A percentile compares a stretch with the other conserved stretches of the same genome.
These are phyloP conservation scores for Agaricus subrufescens DNA, from an alignment of 768 basidiomycete genomes.

Conservation along the genomic window DNA sequence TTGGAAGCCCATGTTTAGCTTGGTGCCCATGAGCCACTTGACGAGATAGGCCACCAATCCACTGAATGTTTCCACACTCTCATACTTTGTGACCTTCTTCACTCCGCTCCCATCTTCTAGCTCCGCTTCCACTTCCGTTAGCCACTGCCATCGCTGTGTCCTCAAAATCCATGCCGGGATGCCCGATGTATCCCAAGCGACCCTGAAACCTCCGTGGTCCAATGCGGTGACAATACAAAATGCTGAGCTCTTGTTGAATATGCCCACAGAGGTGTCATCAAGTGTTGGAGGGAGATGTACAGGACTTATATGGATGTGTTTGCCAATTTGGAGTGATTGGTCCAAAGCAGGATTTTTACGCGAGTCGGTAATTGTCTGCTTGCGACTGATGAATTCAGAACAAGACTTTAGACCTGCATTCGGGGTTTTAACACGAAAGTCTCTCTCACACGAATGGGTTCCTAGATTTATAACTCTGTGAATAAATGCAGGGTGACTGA, in stretches of 20 bases:
- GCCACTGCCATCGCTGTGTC: conserved; percentile 60
- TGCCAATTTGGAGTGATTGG: conserved; percentile 46
- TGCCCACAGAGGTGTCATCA: conserved; percentile 28
- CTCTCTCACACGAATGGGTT: conserved; percentile 59
- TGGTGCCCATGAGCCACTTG: conserved; percentile 35
- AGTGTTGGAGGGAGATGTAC: conserved; percentile 63
- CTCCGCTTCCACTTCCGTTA: conserved; percentile 27
- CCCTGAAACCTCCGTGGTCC: conserved; percentile 49
- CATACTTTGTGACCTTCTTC: conserved; percentile 45
- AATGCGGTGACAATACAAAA: conserved; percentile 43
- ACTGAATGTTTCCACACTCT: conserved; percentile 56
- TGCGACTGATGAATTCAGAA: conserved; percentile 36
- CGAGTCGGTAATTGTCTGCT: conserved; percentile 31
- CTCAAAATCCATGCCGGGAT: conserved; percentile 44
- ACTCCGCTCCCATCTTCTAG: conserved; percentile 38
- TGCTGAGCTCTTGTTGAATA: conserved; percentile 32
- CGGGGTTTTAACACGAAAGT: background rate
- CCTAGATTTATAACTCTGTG: conserved; percentile 31
- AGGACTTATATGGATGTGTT: conserved; percentile 39
- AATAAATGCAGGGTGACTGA: background rate
- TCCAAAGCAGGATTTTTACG: conserved; percentile 36
- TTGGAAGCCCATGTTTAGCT: conserved; percentile 39
- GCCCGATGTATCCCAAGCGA: conserved; percentile 47
- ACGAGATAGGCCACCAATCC: conserved; percentile 53
- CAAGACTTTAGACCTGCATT: background rate